A percentile compares a stretch with the other conserved stretches of the same genome.
phyloP scores from a whole-genome alignment of 139 green algal species.

The Micractinium sp. region DNA sequence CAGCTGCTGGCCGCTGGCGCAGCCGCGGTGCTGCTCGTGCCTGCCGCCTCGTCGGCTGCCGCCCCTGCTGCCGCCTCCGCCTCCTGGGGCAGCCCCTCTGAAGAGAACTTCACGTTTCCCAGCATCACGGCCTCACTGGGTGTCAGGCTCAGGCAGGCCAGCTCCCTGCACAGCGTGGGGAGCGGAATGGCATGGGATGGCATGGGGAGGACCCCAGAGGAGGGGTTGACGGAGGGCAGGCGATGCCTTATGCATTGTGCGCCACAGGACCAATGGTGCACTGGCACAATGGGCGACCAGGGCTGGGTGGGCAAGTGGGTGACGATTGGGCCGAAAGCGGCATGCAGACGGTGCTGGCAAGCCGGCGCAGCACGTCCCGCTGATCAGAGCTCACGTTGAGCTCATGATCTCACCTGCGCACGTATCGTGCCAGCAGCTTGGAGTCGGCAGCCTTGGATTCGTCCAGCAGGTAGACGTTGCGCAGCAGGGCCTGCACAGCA shows the following conservation, averaged over 20 bases:
- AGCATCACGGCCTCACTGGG: constrained; percentile 41
- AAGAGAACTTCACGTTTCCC: constrained; percentile 54
- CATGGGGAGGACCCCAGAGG: too few relatives aligned
- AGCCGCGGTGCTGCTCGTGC: background rate
- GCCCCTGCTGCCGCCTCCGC: background rate
- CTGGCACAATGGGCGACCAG: too few relatives aligned
- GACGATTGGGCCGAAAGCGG: too few relatives aligned
- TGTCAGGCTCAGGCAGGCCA: constrained; percentile 61
- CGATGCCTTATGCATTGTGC: too few relatives aligned
- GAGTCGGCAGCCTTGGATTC: constrained; percentile 22
- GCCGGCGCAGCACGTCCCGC: background rate
- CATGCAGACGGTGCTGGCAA: background rate
- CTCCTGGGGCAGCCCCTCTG: background rate
- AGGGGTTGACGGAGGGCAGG: too few relatives aligned
- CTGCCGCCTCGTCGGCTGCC: background rate
- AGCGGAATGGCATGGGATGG: background rate
- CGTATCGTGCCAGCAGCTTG: constrained; percentile 43
- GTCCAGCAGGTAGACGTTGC: constrained; percentile 61
- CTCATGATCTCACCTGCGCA: constrained; percentile 37
- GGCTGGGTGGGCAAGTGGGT: too few relatives aligned
- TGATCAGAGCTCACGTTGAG: background rate
- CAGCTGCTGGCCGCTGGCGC: background rate
- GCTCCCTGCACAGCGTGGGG: constrained; percentile 37
- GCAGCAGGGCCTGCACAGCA: constrained; percentile 34
- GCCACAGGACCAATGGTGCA: too few relatives aligned